Base-by-base conservation (phyloP, 2,329 filamentous ascomycete genomes). In the Hyphodiscus sp. region DNA sequence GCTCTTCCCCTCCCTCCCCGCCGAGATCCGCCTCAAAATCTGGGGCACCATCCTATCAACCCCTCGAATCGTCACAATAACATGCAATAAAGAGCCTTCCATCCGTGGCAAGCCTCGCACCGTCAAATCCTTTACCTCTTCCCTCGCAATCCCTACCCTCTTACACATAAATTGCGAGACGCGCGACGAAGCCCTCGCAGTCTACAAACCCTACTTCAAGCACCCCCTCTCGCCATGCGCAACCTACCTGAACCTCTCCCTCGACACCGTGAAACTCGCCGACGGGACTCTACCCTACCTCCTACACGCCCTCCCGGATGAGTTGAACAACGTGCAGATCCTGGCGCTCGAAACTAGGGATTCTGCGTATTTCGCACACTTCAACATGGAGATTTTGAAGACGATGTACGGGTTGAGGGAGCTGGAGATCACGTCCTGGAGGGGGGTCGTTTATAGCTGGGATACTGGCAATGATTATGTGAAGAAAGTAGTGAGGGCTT, bases 121-220 rank as follows among this genome's bases (percentile, higher is more conserved):
- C 20, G 45, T 51, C 18, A 44, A 57, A 45, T 44, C 50, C 7
- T 66, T 58, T 20, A 41, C 45, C 10, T 64, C 63, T 11, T 11
- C 50, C 1, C 59, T 56, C 0, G 63, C 65, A 0, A 60, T 63
- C 20, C 66, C 65, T 6, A 7, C 57, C 1, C 55, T 65, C 18
- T 55, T 70, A 6, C 62, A 66, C 51, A 55, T 61, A n/a, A 63
- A 54, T 45, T 59, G 45, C 2, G 68, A 70, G 57, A 63, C 68
- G 5, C 65, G 69, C 1, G 51, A 48, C 50, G 58, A 62, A 50
- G 58, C 55, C n/a, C 51, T 65, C 15, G 43, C 48, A 1, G 29
- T 53, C 49, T 66, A 65, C 47, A 47, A n/a, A 20, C 33, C 33
- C 2, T 13, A 13, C 33, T 38, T 38, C 33, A 13, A 38, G 33